These are phyloP conservation scores for Solanum raphanifolium DNA, from an alignment of 257 asterid species.

Conservation along the genomic window DNA sequence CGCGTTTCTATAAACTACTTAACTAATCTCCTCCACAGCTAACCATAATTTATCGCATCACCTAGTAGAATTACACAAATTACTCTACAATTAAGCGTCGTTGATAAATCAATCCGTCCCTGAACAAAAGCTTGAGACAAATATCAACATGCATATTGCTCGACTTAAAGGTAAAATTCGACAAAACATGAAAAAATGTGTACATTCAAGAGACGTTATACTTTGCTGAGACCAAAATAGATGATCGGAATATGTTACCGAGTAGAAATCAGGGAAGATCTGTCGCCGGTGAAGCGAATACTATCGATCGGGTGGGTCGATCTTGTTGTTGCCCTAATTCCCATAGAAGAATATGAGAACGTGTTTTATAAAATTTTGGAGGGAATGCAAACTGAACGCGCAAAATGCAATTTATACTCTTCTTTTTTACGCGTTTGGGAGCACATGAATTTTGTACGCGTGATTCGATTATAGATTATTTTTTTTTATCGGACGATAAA, in stretches of 20 bases:
- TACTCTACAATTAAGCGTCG: neutral
- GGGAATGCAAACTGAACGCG: neutral
- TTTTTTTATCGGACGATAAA: neutral
- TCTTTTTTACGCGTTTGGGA: neutral
- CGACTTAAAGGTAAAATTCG: neutral
- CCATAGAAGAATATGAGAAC: neutral
- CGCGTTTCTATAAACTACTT: neutral
- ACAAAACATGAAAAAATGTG: neutral
- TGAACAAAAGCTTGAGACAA: neutral
- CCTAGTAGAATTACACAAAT: neutral
- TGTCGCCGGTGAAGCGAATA: neutral
- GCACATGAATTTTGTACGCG: neutral
- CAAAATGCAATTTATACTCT: neutral
- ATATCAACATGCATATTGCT: neutral
- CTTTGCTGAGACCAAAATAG: neutral
- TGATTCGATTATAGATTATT: neutral
- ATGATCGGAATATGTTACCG: neutral
- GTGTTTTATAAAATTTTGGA: neutral
- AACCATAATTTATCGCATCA: neutral
- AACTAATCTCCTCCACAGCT: neutral
- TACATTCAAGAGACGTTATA: neutral
- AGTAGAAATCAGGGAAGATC: neutral
- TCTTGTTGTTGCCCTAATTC: neutral
- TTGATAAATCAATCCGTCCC: neutral
- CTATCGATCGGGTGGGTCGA: neutral